Evolutionary conservation across 768 basidiomycete species (phyloP), one percentile per base, ranked within the genome.

Genomic region (Leccinum arenicola): DNA sequence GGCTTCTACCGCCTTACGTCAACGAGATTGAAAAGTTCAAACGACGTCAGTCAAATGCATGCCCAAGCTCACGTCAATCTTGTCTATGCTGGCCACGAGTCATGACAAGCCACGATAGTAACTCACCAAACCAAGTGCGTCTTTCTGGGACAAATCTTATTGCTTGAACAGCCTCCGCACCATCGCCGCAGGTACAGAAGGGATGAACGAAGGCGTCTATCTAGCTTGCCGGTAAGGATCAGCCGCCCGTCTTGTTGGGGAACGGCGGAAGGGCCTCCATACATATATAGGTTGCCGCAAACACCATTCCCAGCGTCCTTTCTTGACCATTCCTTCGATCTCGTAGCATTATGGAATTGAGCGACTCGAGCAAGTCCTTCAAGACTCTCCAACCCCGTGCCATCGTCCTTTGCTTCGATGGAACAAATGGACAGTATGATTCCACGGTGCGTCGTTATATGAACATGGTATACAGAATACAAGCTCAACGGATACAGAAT

Each of bases 391-490:
- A 58, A 45, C 67, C 77, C 8, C 79, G 82, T 35, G 78, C 78
- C 0, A 77, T 89, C 27, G 75, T 89, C 33, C 75, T 89, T 21
- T 88, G 85, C 70, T 89, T 90, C 66, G 88, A 90, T 62, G 88
- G 88, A 12, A 89, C 88, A 3, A 69, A 78, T 2, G 76, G 77
- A 54, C 78, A 84, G 63, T 89, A 81, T 61, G 74, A 78, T 58
- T 68, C 73, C 4, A 67, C 70, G 56, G 87, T 85, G 61, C 35
- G 82, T 60, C 58, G 17, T 36, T 31, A 35, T 6, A 43, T 53
- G 23, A 47, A 52, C 4, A 19, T 6, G 14, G 12, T 25, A 19
- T n/a, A 15, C n/a, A 48, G 15, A 8, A 12, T 47, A 43, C 33
- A 35, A 35, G 15, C 57, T 63, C 33, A 53, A 29, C 15, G 3